phyloP scores from a whole-genome alignment of 2,329 filamentous ascomycete species.

The Coniochaeta sp. region DNA sequence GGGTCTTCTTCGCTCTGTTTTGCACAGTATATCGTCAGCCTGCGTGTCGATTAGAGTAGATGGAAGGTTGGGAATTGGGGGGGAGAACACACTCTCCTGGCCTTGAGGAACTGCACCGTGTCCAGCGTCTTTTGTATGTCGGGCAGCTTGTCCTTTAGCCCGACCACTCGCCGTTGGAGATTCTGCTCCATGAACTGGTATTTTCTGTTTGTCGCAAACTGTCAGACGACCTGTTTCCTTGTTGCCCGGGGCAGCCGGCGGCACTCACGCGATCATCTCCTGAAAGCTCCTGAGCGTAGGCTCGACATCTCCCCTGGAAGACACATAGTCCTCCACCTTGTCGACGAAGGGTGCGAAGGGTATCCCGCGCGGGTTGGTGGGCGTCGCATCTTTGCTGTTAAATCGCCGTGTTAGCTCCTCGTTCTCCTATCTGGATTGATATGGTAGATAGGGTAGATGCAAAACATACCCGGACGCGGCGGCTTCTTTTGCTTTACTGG shows the following conservation, averaged over 20 bases:
- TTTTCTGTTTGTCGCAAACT: conserved; percentile 52
- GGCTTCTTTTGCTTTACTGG: conserved; percentile 31
- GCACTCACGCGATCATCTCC: conserved; percentile 81
- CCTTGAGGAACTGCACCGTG: conserved; percentile 78
- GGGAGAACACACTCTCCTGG: conserved; percentile 53
- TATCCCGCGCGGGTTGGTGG: conserved; percentile 76
- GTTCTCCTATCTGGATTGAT: neutral
- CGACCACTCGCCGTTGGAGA: conserved; percentile 72
- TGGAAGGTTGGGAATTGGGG: neutral
- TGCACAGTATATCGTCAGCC: neutral
- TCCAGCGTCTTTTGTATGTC: conserved; percentile 96
- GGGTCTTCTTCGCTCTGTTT: conserved; percentile 49
- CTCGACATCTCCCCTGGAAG: conserved; percentile 72
- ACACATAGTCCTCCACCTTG: conserved; percentile 81
- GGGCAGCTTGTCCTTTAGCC: conserved; percentile 89
- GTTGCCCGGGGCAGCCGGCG: neutral
- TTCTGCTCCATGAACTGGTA: conserved; percentile 99
- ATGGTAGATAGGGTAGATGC: neutral
- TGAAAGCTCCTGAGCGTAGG: conserved; percentile 76
- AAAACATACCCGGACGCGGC: conserved; percentile 25
- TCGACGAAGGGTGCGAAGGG: conserved; percentile 81
- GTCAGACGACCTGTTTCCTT: neutral
- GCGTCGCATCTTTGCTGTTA: conserved; percentile 39
- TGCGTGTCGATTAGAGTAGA: too few relatives aligned
- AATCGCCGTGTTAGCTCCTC: neutral